These are phyloP conservation scores for Fusarium xylarioides DNA, from an alignment of 2,329 filamentous ascomycete genomes.

Conservation along the genomic window DNA sequence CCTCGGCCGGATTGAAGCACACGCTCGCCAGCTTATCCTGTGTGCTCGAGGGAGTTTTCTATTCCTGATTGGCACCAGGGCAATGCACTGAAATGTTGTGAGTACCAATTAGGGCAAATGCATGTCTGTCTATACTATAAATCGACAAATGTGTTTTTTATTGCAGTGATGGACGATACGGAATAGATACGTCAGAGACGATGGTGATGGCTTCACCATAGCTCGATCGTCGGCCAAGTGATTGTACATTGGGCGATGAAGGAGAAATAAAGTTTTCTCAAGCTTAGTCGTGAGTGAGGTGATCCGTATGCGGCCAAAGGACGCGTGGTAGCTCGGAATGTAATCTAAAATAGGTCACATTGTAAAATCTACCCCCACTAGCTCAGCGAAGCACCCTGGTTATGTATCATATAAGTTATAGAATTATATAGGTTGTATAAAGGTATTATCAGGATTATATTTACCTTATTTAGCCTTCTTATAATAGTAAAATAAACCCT, in stretches of 20 bases:
- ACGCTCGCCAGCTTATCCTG: neutral
- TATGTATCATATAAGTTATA: too few relatives aligned
- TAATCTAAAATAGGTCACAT: too few relatives aligned
- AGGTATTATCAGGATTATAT: too few relatives aligned
- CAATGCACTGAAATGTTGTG: neutral
- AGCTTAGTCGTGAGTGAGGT: neutral
- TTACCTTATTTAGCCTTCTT: too few relatives aligned
- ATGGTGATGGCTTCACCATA: slow-evolving; percentile 10
- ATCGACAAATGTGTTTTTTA: neutral
- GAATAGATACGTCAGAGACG: neutral
- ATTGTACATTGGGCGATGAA: neutral
- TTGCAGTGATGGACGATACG: neutral
- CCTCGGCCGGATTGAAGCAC: neutral
- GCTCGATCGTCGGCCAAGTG: slow-evolving; percentile 5
- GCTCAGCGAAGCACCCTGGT: too few relatives aligned
- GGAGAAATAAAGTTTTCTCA: slow-evolving; percentile 17
- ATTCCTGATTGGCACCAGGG: neutral
- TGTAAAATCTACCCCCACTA: too few relatives aligned
- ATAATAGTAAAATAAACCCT: too few relatives aligned
- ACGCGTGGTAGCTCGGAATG: too few relatives aligned
- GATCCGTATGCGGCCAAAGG: neutral
- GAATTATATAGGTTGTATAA: too few relatives aligned
- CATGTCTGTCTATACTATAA: neutral
- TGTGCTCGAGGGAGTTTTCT: neutral
- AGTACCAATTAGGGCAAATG: neutral